These are phyloP conservation scores for Anethum foeniculum DNA, from an alignment of 140 eudicot species.

Conservation along the genomic window DNA sequence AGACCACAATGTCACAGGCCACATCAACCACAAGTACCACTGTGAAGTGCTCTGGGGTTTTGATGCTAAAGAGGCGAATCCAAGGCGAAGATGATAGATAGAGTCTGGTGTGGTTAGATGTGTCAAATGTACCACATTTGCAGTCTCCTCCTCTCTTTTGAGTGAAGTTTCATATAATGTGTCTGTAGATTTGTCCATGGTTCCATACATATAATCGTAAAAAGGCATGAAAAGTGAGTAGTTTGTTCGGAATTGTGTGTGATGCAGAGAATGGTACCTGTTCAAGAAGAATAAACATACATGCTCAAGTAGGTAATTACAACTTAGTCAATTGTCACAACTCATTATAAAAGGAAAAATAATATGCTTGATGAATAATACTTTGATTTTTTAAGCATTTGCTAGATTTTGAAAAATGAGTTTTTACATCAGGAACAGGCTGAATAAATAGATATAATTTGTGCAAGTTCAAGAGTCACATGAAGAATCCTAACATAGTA, in stretches of 20 bases:
- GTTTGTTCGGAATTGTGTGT: constrained; percentile 74
- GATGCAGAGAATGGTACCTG: constrained; percentile 74
- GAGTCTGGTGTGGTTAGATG: constrained; percentile 76
- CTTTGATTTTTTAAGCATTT: not conserved
- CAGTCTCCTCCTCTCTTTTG: constrained; percentile 34
- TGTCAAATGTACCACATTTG: constrained; percentile 60
- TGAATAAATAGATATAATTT: no score
- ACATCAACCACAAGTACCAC: constrained; percentile 47
- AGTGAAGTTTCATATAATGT: constrained; percentile 42
- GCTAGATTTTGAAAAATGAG: not conserved
- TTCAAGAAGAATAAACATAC: not conserved
- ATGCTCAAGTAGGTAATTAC: not conserved
- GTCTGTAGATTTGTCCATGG: constrained; percentile 61
- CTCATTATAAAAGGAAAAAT: not conserved
- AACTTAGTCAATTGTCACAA: not conserved
- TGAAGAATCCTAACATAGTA: no score
- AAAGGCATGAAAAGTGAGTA: constrained; percentile 74
- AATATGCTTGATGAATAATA: not conserved
- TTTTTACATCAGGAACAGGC: not conserved
- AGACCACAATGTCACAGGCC: constrained; percentile 53
- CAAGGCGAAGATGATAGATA: constrained; percentile 57
- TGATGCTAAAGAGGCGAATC: constrained; percentile 68
- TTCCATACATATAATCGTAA: constrained; percentile 63
- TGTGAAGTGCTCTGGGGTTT: constrained; percentile 35
- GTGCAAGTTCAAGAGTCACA: no score